These are phyloP conservation scores for Grigorovia transvaalensis DNA, from an alignment of 805 yeast genomes.

Conservation along the genomic window DNA sequence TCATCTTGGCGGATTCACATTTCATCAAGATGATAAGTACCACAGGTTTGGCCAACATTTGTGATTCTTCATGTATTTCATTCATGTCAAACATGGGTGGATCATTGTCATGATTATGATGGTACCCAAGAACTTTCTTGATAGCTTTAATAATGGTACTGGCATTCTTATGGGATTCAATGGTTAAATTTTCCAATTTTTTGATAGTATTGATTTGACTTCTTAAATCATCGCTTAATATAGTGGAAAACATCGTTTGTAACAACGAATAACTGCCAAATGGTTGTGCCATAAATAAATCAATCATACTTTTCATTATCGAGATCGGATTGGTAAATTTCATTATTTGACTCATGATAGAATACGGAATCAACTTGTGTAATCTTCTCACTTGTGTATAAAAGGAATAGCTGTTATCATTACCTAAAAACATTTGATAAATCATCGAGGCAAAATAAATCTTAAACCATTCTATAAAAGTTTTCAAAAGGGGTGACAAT, in stretches of 20 bases:
- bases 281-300: slow-evolving; percentile 72
- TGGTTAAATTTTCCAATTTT: slow-evolving; percentile 35
- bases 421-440: slow-evolving; percentile 69
- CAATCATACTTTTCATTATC: slow-evolving; percentile 69
- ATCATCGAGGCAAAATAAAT: slow-evolving; percentile 77
- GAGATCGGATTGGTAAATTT: slow-evolving; percentile 81
- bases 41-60: slow-evolving; percentile 20
- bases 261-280: slow-evolving; percentile 57
- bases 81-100: slow-evolving; percentile 15
- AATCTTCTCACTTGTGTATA: slow-evolving; percentile 59
- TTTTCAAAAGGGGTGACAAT: slow-evolving; percentile 54
- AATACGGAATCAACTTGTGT: slow-evolving; percentile 74
- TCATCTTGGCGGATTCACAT: slow-evolving; percentile 10
- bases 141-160: slow-evolving; percentile 22
- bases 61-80: slow-evolving; percentile 25
- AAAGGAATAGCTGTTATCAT: slow-evolving; percentile 70
- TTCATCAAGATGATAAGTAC: slow-evolving; percentile 19
- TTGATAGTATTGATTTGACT: slow-evolving; percentile 46
- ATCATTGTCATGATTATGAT: slow-evolving; percentile 9
- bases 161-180: slow-evolving; percentile 11
- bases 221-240: slow-evolving; percentile 64
- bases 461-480: slow-evolving; percentile 73
- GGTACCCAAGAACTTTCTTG: slow-evolving; percentile 25
- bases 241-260: slow-evolving; percentile 63
- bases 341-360: slow-evolving; percentile 62